These are phyloP conservation scores for Penicillium sp. DNA, from an alignment of 2,329 filamentous ascomycete genomes.

Conservation along the genomic window DNA sequence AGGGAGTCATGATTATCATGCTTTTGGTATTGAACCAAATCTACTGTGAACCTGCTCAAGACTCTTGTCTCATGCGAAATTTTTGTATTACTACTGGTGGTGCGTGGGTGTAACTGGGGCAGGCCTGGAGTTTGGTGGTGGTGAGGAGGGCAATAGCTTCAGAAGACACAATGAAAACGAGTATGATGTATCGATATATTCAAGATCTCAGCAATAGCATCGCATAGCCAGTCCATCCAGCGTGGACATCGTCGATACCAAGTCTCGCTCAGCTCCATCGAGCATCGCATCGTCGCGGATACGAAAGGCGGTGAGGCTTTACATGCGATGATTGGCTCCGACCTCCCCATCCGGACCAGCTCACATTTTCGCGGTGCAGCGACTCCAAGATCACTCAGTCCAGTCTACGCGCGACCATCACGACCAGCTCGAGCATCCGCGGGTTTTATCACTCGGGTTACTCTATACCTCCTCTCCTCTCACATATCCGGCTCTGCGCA, in stretches of 20 bases:
- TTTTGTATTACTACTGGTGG: neutral
- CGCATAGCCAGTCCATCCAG: neutral
- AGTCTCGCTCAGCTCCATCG: neutral
- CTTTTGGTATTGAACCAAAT: neutral
- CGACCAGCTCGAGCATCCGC: conserved; percentile 12
- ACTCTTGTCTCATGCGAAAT: neutral
- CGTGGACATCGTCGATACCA: neutral
- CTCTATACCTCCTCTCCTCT: neutral
- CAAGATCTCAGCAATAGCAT: neutral
- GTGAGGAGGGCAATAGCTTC: neutral
- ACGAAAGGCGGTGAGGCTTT: conserved; percentile 28
- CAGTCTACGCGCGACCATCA: conserved; percentile 18
- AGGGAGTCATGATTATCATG: neutral
- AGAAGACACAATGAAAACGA: neutral
- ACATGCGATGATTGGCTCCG: conserved; percentile 28
- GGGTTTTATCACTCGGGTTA: conserved; percentile 5
- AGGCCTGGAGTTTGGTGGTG: neutral
- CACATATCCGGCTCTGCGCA: neutral
- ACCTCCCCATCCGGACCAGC: conserved; percentile 23
- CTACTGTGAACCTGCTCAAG: neutral
- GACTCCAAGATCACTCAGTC: conserved; percentile 16
- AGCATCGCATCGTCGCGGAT: neutral
- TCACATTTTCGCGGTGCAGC: conserved; percentile 39
- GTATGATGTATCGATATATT: neutral
- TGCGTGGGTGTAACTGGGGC: neutral